Conservation (phyloP, 495 filamentous ascomycete species). For the Lepidopterella palustris region DNA sequence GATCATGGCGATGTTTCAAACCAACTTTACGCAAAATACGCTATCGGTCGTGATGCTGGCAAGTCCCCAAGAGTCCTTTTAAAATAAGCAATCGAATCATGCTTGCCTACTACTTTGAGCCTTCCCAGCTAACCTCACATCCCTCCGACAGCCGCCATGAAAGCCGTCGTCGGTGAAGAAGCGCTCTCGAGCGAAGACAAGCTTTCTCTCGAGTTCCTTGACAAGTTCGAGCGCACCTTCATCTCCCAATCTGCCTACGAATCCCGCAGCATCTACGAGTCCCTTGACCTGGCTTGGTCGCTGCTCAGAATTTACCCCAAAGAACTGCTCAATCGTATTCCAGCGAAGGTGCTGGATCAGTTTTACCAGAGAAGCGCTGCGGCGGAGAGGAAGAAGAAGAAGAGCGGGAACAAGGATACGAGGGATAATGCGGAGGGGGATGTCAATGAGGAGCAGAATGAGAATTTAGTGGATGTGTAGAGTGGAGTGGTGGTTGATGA, state of each 20-base stretch:
- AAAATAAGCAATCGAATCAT: conserved; percentile 31
- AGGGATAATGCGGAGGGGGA: conserved; percentile 59
- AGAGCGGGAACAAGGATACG: conserved; percentile 55
- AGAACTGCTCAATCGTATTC: conserved; percentile 95
- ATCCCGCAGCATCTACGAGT: conserved; percentile 79
- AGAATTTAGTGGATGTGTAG: conserved; percentile 38
- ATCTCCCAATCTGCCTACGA: conserved; percentile 92
- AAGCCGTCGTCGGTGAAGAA: conserved; percentile 98
- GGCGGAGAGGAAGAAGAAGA: conserved; percentile 47
- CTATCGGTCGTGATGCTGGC: conserved; percentile 87
- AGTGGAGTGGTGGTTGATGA: neutral
- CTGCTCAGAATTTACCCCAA: conserved; percentile 93
- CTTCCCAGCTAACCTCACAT: neutral
- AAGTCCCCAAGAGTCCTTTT: conserved; percentile 20
- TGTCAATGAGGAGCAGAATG: conserved; percentile 39
- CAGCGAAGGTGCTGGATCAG: conserved; percentile 84
- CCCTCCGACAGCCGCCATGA: conserved; percentile 70
- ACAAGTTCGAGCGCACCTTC: conserved; percentile 93
- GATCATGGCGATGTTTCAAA: conserved; percentile 98
- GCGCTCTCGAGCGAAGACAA: conserved; percentile 94
- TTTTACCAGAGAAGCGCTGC: conserved; percentile 77
- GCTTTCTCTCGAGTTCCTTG: conserved; percentile 93
- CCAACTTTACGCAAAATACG: conserved; percentile 99
- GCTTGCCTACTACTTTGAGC: neutral
- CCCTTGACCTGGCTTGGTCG: conserved; percentile 92